Evolutionary conservation across 73 alveolate species (phyloP).

Genomic region (Paramecium pentaurelia): DNA sequence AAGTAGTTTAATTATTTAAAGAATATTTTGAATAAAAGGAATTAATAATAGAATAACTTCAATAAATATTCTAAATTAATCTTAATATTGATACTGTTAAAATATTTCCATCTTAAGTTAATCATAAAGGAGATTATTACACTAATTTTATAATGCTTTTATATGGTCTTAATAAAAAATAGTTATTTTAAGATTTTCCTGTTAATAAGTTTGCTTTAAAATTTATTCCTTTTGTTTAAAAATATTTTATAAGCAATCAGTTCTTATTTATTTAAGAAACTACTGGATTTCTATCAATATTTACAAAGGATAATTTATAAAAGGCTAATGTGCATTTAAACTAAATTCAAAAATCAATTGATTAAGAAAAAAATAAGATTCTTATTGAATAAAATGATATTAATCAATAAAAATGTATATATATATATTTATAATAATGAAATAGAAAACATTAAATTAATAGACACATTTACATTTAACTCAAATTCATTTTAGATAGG

Average conservation of each 20-base stretch:
- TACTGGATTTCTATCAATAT: background rate
- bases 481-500: background rate
- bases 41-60: background rate
- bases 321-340: background rate
- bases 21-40: background rate
- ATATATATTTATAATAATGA: background rate
- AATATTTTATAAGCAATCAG: background rate
- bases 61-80: background rate
- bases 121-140: background rate
- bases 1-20: background rate
- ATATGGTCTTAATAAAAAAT: background rate
- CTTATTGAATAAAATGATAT: background rate
- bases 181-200: background rate
- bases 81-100: background rate
- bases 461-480: background rate
- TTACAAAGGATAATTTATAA: background rate
- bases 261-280: background rate
- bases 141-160: background rate
- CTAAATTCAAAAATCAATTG: background rate
- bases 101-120: background rate
- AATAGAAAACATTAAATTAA: constrained; percentile 1
- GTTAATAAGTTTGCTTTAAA: background rate
- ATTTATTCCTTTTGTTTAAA: background rate
- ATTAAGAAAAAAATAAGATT: background rate
- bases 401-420: background rate